A percentile compares a stretch with the other conserved stretches of the same genome.
phyloP scores from a whole-genome alignment of 106 monocot genomes.

The Dioscorea alata region DNA sequence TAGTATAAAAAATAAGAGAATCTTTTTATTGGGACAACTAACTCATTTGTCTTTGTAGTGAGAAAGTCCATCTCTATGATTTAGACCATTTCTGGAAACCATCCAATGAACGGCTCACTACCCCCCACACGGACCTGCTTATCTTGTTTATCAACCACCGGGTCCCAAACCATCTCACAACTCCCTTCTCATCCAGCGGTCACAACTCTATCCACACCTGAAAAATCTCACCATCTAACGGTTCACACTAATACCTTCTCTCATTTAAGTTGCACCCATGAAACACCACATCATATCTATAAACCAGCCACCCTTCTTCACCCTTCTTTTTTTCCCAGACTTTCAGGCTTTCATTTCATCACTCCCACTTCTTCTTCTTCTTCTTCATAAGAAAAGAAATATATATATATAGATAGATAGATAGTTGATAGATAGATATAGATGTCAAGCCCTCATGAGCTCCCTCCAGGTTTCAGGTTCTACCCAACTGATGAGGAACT shows the following conservation, averaged over 20 bases:
- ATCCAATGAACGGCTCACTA: too few species aligned
- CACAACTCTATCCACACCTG: background rate
- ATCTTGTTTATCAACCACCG: too few species aligned
- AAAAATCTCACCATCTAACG: background rate
- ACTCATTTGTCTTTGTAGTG: too few species aligned
- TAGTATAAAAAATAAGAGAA: too few species aligned
- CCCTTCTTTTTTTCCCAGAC: conserved; percentile 1
- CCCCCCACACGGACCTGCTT: too few species aligned
- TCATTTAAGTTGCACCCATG: background rate
- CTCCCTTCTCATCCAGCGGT: too few species aligned
- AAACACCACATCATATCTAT: background rate
- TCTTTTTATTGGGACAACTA: too few species aligned
- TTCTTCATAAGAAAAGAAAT: background rate
- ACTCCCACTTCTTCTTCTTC: background rate
- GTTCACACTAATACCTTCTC: background rate
- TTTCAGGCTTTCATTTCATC: conserved; percentile 3
- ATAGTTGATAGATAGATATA: background rate
- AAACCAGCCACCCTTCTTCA: background rate
- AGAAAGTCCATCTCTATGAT: too few species aligned
- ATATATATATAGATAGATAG: background rate
- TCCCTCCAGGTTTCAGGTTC: conserved; percentile 37
- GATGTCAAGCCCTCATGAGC: conserved; percentile 15
- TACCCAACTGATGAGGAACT: conserved; percentile 39
- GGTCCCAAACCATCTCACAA: too few species aligned
- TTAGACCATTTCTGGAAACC: too few species aligned